Evolutionary conservation across 108 stramenopile species (phyloP).

Genomic region (Stephanodiscus triporus): DNA sequence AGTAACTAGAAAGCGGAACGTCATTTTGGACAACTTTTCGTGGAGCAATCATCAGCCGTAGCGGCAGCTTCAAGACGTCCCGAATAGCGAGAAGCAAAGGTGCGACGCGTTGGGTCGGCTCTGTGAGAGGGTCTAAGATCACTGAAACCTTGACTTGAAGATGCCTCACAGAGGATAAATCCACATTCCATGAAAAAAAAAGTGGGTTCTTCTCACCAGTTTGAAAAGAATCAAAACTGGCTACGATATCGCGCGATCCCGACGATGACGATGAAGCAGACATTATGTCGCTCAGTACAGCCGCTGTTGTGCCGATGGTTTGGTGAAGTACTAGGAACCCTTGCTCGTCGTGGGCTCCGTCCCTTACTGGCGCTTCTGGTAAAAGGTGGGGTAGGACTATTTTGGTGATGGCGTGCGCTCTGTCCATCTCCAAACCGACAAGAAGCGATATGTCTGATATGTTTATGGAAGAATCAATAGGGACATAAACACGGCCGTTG

Average conservation of each 20-base stretch:
- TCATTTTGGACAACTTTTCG: conserved; percentile 61
- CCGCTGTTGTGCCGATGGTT: conserved; percentile 28
- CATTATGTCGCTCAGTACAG: conserved; percentile 33
- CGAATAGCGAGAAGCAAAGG: conserved; percentile 78
- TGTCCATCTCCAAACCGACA: conserved; percentile 42
- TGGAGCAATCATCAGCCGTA: conserved; percentile 76
- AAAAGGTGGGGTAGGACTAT: conserved; percentile 48
- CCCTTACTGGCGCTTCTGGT: conserved; percentile 8
- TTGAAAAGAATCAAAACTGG: conserved; percentile 20
- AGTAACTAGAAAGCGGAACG: conserved; percentile 92
- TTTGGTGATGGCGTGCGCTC: conserved; percentile 51
- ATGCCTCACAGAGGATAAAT: conserved; percentile 9
- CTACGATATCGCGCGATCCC: conserved; percentile 17
- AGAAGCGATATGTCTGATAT: conserved; percentile 47
- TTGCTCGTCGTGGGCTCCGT: background rate
- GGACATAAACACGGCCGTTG: conserved; percentile 62
- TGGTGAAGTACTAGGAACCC: conserved; percentile 25
- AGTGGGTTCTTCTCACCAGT: conserved; percentile 52
- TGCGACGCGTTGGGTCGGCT: conserved; percentile 87
- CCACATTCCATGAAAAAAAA: conserved; percentile 63
- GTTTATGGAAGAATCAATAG: conserved; percentile 39
- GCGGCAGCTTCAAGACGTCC: conserved; percentile 73
- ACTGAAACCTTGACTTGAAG: conserved; percentile 65
- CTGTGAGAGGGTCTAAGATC: conserved; percentile 87
- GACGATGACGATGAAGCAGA: conserved; percentile 26